Conservation (phyloP, 352 stramenopile genomes). For the Globisporangium paroecandrum region DNA sequence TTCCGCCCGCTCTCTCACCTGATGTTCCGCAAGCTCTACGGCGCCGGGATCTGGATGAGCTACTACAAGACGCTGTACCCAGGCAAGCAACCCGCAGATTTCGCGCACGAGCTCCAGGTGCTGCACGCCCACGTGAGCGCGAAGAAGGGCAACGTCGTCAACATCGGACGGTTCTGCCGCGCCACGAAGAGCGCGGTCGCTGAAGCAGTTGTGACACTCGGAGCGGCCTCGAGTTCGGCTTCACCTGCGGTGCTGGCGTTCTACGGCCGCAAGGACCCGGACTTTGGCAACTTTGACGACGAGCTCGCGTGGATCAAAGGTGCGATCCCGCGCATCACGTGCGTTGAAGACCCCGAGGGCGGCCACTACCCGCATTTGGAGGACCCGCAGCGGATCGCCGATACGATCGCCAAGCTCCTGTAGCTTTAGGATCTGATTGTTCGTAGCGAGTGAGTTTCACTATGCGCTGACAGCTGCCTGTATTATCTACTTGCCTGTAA, state of each 20-base stretch:
- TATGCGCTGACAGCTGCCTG: too few species aligned
- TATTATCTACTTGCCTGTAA: too few species aligned
- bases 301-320: slow-evolving; percentile 31
- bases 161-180: slow-evolving; percentile 24
- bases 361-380: slow-evolving; percentile 40
- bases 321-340: slow-evolving; percentile 20
- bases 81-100: slow-evolving; percentile 20
- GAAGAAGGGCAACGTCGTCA: slow-evolving; percentile 23
- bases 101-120: slow-evolving; percentile 27
- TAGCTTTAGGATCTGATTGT: not conserved
- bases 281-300: slow-evolving; percentile 28
- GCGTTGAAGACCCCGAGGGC: slow-evolving; percentile 22
- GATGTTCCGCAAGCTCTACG: slow-evolving; percentile 31
- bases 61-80: slow-evolving; percentile 41
- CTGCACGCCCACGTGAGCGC: slow-evolving; percentile 21
- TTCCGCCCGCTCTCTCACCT: slow-evolving; percentile 33
- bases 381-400: slow-evolving; percentile 21
- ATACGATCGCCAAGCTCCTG: slow-evolving; percentile 17
- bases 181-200: slow-evolving; percentile 26
- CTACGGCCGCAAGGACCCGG: slow-evolving; percentile 33
- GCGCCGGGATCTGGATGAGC: slow-evolving; percentile 23
- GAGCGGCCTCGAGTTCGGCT: not conserved
- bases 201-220: slow-evolving; percentile 19
- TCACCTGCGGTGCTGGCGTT: slow-evolving; percentile 30
- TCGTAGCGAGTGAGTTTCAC: not conserved